Evolutionary conservation across 2,329 filamentous ascomycete genomes (phyloP).

Genomic region (Dothistroma pini): DNA sequence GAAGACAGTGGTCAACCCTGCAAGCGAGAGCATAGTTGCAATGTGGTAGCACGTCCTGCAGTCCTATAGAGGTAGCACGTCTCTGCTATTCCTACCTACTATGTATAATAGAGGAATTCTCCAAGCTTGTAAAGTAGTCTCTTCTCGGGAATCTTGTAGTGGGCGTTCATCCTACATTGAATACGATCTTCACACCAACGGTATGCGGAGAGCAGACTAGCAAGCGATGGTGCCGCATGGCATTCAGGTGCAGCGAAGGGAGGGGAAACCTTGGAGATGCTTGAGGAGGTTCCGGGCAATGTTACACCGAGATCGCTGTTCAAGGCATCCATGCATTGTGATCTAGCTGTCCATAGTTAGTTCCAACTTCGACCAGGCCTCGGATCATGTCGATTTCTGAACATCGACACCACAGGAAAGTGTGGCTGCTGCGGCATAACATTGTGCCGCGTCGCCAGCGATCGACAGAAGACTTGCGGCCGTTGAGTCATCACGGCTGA

Average conservation of each 20-base stretch:
- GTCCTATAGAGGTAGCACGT: too few species aligned
- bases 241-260: neutral
- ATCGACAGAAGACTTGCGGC: neutral
- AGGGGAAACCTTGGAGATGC: conserved; percentile 3
- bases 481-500: neutral
- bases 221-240: neutral
- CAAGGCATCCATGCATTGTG: neutral
- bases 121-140: too few species aligned
- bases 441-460: neutral
- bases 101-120: too few species aligned
- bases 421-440: neutral
- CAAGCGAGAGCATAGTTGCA: neutral
- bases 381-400: neutral
- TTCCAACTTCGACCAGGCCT: neutral
- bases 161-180: neutral
- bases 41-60: neutral
- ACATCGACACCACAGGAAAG: neutral
- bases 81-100: neutral
- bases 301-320: neutral
- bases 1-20: neutral
- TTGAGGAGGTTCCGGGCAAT: neutral
- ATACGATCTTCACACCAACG: neutral
- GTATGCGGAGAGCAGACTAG: neutral
- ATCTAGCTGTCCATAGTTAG: neutral
- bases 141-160: too few species aligned